Evolutionary conservation across 768 basidiomycete species (phyloP), one percentile per base, ranked within the genome.

Genomic region (Pluteus cervinus): DNA sequence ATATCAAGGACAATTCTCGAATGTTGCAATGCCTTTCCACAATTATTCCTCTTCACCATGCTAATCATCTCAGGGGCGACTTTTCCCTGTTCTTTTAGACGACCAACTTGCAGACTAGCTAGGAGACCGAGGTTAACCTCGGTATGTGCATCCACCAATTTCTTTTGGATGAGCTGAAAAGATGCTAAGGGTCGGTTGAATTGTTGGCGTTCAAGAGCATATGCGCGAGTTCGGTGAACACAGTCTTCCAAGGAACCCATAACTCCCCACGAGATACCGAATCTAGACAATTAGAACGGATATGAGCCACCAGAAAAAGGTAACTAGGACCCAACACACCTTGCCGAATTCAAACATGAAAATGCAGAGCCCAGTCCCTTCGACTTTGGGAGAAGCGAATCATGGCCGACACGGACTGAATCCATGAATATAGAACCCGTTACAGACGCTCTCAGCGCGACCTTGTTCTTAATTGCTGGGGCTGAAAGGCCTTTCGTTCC

Each of bases 131-230:
- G 66, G 1, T 83, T 76, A 7, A 80, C 75, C 52, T 96, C 90
- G 2, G 82, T 87, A 46, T 91, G 84, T 9, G 94, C 92, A 47
- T 97, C 92, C 3, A 85, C 91, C 11, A 98, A 73, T 61, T 98
- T 98, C 76, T 94, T 94, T 58, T 97, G 93, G 12, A 97, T 73
- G n/a, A 98, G 80, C 60, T 98, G 94, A 78, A 94, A 98, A 4
- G 86, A 85, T 2, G 89, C 93, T 3, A 97, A 68, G 0, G 92
- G 91, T 24, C 84, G 79, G 16, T 77, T 70, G 66, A 98, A 98
- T 60, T 98, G 94, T 32, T 81, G 75, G 11, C 93, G 75, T 54
- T 96, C 88, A 23, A 96, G 74, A 7, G 90, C 86, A 54, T 98
- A 97, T 8, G 71, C 70, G 15, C 86, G 76, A 1, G 92, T 76